Base-by-base conservation (phyloP, 345 rosid genomes). In the Arabidopsis arenosa region DNA sequence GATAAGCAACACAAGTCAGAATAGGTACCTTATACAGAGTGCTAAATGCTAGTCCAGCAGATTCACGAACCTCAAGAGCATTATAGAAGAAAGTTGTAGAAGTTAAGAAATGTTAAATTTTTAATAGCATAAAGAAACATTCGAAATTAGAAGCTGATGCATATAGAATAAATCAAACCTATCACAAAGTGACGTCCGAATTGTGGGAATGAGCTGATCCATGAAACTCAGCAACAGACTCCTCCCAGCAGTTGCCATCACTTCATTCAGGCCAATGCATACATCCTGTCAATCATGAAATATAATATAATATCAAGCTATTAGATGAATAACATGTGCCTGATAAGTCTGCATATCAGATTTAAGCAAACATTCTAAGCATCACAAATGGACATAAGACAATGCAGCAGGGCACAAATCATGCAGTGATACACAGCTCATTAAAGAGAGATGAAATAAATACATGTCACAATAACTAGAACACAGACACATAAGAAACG, bases 221-320 rank as follows among this genome's bases (percentile, higher is more conserved):
- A 95, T 90, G 84, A 89, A 95, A 85, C 85, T 89, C 74, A 92
- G 80, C 70, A 95, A 81, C 78, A 92, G 99, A 83, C 87, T 90
- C 84, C 79, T 90, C 55, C 93, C 97, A 79, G 99, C 99, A 87
- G 98, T 83, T 66, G 86, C 98, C 99, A 95, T 95, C 78, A 95
- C 98, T 84, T 95, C 98, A 84, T 94, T 95, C 85, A 92, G 80
- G 63, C 99, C 99, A 81, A 87, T 89, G 88, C 99, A 95, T 14
- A 95, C 98, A 63, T 98, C 99, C 99, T 92, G 82, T 18, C 21
- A 18, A 18, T 18, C 21, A 18, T 18, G 21, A 18, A 18, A 18
- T 18, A 18, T 18, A 18, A 49, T 56, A 71, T 61, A 23, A 45
- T 63, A 66, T 68, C 33, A 79, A 45, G 52, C 23, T 43, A 40